Conservation (phyloP, 306 rosid genomes). For the Abrus precatorius region DNA sequence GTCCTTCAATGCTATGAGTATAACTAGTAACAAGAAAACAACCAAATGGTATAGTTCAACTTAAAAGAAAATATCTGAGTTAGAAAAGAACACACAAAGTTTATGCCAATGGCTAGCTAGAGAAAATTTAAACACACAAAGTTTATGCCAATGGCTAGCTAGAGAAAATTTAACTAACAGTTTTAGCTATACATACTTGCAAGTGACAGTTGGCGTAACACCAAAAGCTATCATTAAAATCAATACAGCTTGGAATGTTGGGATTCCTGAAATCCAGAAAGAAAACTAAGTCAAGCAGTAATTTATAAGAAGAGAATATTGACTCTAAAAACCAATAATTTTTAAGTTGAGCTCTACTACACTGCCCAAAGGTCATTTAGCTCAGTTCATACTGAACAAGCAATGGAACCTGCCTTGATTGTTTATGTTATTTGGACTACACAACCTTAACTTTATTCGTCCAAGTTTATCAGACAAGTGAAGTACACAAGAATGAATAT, state of each 20-base stretch:
- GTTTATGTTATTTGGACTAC: slow-evolving; percentile 5
- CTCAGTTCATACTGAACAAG: slow-evolving; percentile 10
- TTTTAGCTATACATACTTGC: slow-evolving; percentile 69
- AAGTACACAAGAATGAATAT: background rate
- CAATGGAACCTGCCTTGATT: slow-evolving; percentile 21
- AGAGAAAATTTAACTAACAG: slow-evolving; percentile 31
- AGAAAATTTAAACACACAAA: slow-evolving; percentile 23
- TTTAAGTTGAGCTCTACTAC: slow-evolving; percentile 26
- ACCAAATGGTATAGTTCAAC: slow-evolving; percentile 31
- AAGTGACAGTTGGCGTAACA: slow-evolving; percentile 77
- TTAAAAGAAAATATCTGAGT: slow-evolving; percentile 16
- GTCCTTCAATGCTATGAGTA: slow-evolving; percentile 11
- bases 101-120: slow-evolving; percentile 4
- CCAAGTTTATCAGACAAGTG: slow-evolving; percentile 3
- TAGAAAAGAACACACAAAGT: slow-evolving; percentile 14
- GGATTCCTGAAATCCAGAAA: slow-evolving; percentile 64
- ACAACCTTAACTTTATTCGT: slow-evolving; percentile 33
- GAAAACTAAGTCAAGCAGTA: slow-evolving; percentile 33
- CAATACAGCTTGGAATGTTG: slow-evolving; percentile 61
- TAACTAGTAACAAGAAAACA: slow-evolving; percentile 17
- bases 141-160: slow-evolving; percentile 8
- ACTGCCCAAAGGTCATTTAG: background rate
- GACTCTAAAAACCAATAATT: slow-evolving; percentile 9
- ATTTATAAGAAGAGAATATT: slow-evolving; percentile 22
- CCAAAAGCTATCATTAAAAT: slow-evolving; percentile 76